Base-by-base conservation (phyloP, 148 eudicot genomes). In the Cornus controversa region DNA sequence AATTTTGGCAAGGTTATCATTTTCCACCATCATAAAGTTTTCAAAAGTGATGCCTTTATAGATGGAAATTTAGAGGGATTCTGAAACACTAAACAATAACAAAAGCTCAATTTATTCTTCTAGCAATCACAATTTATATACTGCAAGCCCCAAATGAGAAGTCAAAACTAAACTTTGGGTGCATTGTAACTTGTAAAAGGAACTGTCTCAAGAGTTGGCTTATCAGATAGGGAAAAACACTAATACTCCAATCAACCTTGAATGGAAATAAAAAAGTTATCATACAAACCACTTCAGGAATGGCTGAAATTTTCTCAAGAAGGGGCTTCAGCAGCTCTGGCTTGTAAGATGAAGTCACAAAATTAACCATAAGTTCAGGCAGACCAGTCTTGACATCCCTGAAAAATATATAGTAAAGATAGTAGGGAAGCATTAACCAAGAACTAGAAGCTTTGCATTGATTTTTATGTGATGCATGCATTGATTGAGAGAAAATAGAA, bases 331-430 rank as follows among this genome's bases (percentile, higher is more conserved):
- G 79, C 76, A 93, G 84, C 82, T 91, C 99, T 4, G 97, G 98
- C 74, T 91, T 85, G 92, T 90, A 85, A 28, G 93, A 87, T 10
- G 99, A 93, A 57, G 99, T 96, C 86, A 96, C 99, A 83, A 96
- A 96, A 84, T 96, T 96, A 72, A 96, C 98, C 99, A 96, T 95
- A 68, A 95, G 83, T 85, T 95, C 96, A 37, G 86, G 92, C 60
- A 66, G 79, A 37, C 93, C 92, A 71, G 90, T 93, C 80, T 84
- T 79, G 37, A 87, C 85, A 90, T 91, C 84, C 82, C 99, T 95
- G 92, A 71, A 84, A 78, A 69, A 79, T 28, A 54, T 68, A 71
- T 13, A 20, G 42, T 23, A 62, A 66, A 37, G 57, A 37, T n/a
- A 20, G 77, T 40, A 6, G 20, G 57, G 20, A 60, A 60, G 8